A percentile compares a stretch with the other conserved stretches of the same genome.
Conservation (phyloP, 306 rosid species). For the Dicorynia guianensis region DNA sequence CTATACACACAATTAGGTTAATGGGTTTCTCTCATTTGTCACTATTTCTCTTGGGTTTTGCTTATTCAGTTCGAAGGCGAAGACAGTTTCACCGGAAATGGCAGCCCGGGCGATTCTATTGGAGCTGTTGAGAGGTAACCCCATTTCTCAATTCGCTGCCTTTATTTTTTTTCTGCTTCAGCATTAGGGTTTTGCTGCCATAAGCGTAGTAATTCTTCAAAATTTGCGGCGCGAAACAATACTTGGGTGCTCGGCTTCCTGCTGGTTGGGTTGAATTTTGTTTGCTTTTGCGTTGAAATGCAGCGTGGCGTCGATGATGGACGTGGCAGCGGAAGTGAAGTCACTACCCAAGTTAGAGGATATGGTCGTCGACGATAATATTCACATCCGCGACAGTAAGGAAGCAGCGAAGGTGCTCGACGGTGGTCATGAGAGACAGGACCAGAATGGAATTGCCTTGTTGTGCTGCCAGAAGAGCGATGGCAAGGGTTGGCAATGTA, state of each 20-base stretch:
- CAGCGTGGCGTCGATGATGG: conserved; percentile 70
- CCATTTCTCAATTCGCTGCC: conserved; percentile 12
- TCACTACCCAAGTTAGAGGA: background rate
- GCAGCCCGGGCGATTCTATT: conserved; percentile 54
- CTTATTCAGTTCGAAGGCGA: conserved; percentile 54
- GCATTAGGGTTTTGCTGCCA: conserved; percentile 61
- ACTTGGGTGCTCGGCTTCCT: background rate
- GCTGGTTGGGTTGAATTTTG: conserved; percentile 11
- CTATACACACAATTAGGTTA: conserved; percentile 55
- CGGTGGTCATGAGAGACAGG: background rate
- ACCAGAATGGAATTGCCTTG: background rate
- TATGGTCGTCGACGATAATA: conserved; percentile 18
- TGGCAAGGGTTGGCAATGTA: conserved; percentile 58
- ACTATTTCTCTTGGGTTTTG: conserved; percentile 25
- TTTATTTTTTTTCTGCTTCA: background rate
- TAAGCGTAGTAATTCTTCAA: conserved; percentile 27
- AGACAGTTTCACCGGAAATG: conserved; percentile 50
- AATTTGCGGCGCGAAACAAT: background rate
- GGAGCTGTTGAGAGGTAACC: conserved; percentile 71
- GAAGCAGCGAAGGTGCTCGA: background rate
- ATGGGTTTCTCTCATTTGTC: conserved; percentile 41
- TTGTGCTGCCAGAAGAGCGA: conserved; percentile 36
- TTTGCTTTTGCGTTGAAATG: background rate
- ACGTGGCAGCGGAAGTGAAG: conserved; percentile 43
- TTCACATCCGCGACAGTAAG: too few species aligned